Evolutionary conservation across 2,329 filamentous ascomycete genomes (phyloP), one percentile per base, ranked within the genome.

Genomic region (Cladosporium sp.): DNA sequence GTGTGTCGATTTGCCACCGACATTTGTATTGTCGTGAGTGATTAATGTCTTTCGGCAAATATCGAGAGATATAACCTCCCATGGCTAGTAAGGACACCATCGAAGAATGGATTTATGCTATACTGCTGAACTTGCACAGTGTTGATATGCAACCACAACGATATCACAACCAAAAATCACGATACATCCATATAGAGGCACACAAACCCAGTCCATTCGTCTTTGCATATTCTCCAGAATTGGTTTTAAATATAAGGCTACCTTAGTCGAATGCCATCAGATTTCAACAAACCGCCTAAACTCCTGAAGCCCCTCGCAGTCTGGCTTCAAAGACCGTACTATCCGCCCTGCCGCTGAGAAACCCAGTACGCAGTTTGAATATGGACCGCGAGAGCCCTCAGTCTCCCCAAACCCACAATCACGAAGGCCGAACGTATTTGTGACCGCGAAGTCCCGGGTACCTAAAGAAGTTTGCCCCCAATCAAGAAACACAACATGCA

Each of bases 401-500:
- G 18, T 5, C 38, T 24, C 18, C n/a, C n/a, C n/a, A 47, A 47
- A 21, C 41, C 41, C 41, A 21, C 41, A 21, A 47, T 47, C 8
- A 12, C 4, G n/a, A 47, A 21, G n/a, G 41, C 41, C 41, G 41
- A 11, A 21, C n/a, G 8, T 21, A 21, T 47, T 5, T 55, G 15
- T 30, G 28, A 55, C 52, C n/a, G 52, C 30, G 52, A 55, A 55
- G 52, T 47, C 41, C 52, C 52, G 26, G 32, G 52, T 34, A 10
- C 52, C 32, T 30, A 30, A 55, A 55, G 8, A 30, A 8, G 12
- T 32, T 18, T 21, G 52, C 55, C 34, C 26, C 24, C 51, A 5
- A 54, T 59, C n/a, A 26, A n/a, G 51, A 32, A 32, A 21, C n/a
- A 21, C n/a, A 21, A 47, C 41, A 47, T 47, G 41, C 26, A 54